Conservation (phyloP, 2,329 filamentous ascomycete species). For the Pseudogymnoascus sp. region DNA sequence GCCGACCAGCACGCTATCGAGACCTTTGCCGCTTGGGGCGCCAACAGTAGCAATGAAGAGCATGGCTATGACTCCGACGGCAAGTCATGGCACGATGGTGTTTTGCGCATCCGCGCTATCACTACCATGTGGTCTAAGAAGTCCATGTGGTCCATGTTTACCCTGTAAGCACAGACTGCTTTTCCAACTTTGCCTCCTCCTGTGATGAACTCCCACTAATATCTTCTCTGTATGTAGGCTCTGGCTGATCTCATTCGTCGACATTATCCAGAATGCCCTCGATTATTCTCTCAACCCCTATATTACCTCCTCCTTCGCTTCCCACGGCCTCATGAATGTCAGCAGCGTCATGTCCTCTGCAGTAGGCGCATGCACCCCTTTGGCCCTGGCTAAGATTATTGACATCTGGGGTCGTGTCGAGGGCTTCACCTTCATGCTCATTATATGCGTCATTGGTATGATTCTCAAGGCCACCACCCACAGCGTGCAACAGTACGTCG, state of each 20-base stretch:
- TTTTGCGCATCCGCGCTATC: neutral
- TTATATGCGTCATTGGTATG: slow-evolving; percentile 38
- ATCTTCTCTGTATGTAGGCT: neutral
- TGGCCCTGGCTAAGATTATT: slow-evolving; percentile 40
- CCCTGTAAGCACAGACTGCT: neutral
- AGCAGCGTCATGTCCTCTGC: slow-evolving; percentile 22
- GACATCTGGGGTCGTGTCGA: slow-evolving; percentile 42
- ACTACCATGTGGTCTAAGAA: neutral
- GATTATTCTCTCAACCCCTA: neutral
- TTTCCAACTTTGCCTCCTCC: neutral
- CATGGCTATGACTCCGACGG: neutral
- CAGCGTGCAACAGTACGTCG: slow-evolving; percentile 51
- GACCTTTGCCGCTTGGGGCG: neutral
- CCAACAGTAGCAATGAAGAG: neutral
- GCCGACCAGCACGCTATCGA: neutral
- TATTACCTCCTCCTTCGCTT: neutral
- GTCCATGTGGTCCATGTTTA: neutral
- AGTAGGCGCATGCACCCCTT: slow-evolving; percentile 25
- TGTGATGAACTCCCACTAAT: neutral
- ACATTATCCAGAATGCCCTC: slow-evolving; percentile 6
- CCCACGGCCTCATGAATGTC: slow-evolving; percentile 1
- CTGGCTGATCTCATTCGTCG: slow-evolving; percentile 7
- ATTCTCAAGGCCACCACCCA: slow-evolving; percentile 57
- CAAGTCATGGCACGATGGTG: slow-evolving; percentile 8
- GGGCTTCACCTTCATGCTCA: slow-evolving; percentile 34